Conservation (phyloP, 2,329 filamentous ascomycete species). For the Rhytidhysteron rufulum region DNA sequence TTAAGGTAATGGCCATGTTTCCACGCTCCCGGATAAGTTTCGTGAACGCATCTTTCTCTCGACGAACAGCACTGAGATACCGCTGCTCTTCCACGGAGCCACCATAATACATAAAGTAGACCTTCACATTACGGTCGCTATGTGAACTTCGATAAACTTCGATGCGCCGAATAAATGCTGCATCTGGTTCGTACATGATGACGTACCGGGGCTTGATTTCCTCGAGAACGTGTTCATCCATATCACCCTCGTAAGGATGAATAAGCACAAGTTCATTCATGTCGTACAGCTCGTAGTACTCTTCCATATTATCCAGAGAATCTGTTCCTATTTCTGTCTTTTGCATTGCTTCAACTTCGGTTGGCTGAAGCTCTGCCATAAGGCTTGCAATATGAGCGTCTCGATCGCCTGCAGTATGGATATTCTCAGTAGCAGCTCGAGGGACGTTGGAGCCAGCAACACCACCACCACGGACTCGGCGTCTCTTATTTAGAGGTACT, state of each 20-base stretch:
- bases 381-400: slow-evolving; percentile 77
- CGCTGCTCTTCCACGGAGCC: slow-evolving; percentile 93
- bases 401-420: slow-evolving; percentile 74
- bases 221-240: slow-evolving; percentile 94
- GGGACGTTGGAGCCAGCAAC: slow-evolving; percentile 54
- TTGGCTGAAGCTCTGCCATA: slow-evolving; percentile 78
- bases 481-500: slow-evolving; percentile 78
- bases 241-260: slow-evolving; percentile 91
- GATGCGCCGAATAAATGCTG: slow-evolving; percentile 87
- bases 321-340: slow-evolving; percentile 75
- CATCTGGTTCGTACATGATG: slow-evolving; percentile 97
- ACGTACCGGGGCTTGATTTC: slow-evolving; percentile 91
- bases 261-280: slow-evolving; percentile 85
- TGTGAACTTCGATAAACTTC: slow-evolving; percentile 97
- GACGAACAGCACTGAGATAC: slow-evolving; percentile 82
- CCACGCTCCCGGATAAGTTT: slow-evolving; percentile 91
- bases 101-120: slow-evolving; percentile 96
- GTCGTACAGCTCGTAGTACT: slow-evolving; percentile 86
- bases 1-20: slow-evolving; percentile 84
- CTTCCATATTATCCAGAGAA: slow-evolving; percentile 84
- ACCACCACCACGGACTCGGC: slow-evolving; percentile 78
- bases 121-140: slow-evolving; percentile 79
- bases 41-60: slow-evolving; percentile 95
- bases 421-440: slow-evolving; percentile 68
- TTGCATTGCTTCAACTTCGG: slow-evolving; percentile 68